Base-by-base conservation (phyloP, 2,329 filamentous ascomycete species). In the Fonsecaea erecta region DNA sequence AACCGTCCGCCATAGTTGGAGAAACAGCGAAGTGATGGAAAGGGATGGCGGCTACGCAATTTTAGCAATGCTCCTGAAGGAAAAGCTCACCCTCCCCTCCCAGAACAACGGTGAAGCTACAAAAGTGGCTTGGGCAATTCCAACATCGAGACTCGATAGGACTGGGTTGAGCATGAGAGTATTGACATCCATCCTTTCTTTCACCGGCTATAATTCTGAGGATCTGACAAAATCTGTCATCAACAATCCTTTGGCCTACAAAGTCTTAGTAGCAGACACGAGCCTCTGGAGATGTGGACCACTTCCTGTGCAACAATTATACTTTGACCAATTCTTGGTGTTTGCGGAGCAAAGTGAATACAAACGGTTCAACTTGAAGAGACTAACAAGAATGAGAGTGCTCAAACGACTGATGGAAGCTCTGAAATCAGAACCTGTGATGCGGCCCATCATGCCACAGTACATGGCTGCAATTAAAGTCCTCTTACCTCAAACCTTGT, bases 11-110 rank as follows among this genome's bases (percentile, higher is more conserved):
- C 90, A 91, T 69, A 98, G 91, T 75, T 99, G 96, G 95, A 87
- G 95, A 69, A 98, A 98, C 71, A 98, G 95, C 71, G 96, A 99
- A 76, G 93, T 95, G 28, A 97, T 99, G 90, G 95, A 99, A 77
- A 89, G 91, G 72, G 93, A 96, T 65, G 95, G 96, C 71, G 96
- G 94, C 0, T 99, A 97, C 75, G 90, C 91, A 28, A 91, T 98
- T 37, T 80, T 99, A 57, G 90, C 90, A 46, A 88, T 93, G 77
- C 83, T 98, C 18, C 79, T 99, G 26, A 88, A 92, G 61, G 90
- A 91, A 61, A 97, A 97, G 75, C 82, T 97, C 55, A 79, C 46
- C 34, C 16, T 59, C 8, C 48, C 68, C 11, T 28, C 64, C 18
- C 63, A 66, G 48, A 57, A 18, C 30, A 67, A 56, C 28, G 57